These are phyloP conservation scores for Rubia yunnanensis DNA, from an alignment of 257 asterid genomes.

Conservation along the genomic window DNA sequence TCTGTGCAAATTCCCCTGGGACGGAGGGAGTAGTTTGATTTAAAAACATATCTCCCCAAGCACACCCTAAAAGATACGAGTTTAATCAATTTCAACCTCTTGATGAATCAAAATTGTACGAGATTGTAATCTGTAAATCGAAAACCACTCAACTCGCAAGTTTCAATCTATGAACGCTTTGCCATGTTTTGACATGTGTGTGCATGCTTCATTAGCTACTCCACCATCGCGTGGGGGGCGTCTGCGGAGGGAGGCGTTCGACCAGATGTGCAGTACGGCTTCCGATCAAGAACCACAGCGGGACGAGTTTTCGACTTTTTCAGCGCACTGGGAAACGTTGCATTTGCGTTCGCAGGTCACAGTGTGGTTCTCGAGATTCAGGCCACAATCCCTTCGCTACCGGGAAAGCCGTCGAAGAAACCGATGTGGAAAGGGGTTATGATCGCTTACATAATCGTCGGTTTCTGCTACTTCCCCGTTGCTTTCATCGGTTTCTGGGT, in stretches of 20 bases:
- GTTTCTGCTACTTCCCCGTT: conserved; percentile 79
- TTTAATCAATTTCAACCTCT: too few species aligned
- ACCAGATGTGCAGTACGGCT: conserved; percentile 52
- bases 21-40: too few species aligned
- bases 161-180: too few species aligned
- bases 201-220: conserved; percentile 41
- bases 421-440: conserved; percentile 95
- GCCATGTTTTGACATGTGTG: too few species aligned
- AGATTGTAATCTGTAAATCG: too few species aligned
- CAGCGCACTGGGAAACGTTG: conserved; percentile 70
- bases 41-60: too few species aligned
- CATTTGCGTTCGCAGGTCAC: conserved; percentile 92
- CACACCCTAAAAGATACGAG: too few species aligned
- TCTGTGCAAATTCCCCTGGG: too few species aligned
- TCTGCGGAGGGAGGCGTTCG: conserved; percentile 56
- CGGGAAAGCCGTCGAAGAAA: conserved; percentile 68
- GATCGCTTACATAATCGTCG: conserved; percentile 78
- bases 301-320: conserved; percentile 74
- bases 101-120: too few species aligned
- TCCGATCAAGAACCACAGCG: conserved; percentile 34
- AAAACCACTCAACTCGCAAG: too few species aligned
- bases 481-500: conserved; percentile 67
- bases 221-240: conserved; percentile 90
- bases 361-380: conserved; percentile 82
- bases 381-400: conserved; percentile 88